Evolutionary conservation across 148 eudicot genomes (phyloP), one percentile per base, ranked within the genome.

Genomic region (Drosera capensis): DNA sequence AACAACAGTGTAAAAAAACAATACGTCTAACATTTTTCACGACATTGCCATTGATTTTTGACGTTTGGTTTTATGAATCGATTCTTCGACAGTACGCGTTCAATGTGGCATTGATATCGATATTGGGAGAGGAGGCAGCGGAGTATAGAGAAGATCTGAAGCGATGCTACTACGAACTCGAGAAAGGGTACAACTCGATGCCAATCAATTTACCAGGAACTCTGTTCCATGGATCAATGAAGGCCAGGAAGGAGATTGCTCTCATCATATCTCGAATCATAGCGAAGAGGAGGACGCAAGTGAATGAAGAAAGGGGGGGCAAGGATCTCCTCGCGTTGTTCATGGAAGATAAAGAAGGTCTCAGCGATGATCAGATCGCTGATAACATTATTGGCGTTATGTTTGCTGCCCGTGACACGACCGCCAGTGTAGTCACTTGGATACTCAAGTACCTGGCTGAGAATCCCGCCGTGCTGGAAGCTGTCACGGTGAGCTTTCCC

Each of bases 141-240:
- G 60, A 55, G n/a, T 75, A 75, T 68, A 75, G 93, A 55, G 95
- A 84, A 36, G 93, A 90, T 40, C 67, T 90, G 23, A 90, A 78
- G 60, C 61, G 76, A 35, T 90, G 95, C 46, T 90, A 80, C 57
- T 71, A 80, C 72, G 53, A 63, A 35, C 59, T 90, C n/a, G 97
- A 90, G 38, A 90, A 73, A 52, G 97, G 97, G 23, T 90, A 90
- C 67, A 90, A 90, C 45, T 90, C 97, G n/a, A 80, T 90, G 95
- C 87, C 95, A 0, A 78, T 90, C 8, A 90, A 90, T 52, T 64
- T 84, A 7, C 95, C 97, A 0, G 97, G 95, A 34, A 84, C 97
- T n/a, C 78, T 78, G 6, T 90, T 90, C 57, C 68, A 84, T 71
- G 75, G 80, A 46, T 65, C 97, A 18, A 90, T 90, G 97, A 90